Evolutionary conservation across 75 land plant species (phyloP).

Genomic region (Chamaecyparis obtusa): DNA sequence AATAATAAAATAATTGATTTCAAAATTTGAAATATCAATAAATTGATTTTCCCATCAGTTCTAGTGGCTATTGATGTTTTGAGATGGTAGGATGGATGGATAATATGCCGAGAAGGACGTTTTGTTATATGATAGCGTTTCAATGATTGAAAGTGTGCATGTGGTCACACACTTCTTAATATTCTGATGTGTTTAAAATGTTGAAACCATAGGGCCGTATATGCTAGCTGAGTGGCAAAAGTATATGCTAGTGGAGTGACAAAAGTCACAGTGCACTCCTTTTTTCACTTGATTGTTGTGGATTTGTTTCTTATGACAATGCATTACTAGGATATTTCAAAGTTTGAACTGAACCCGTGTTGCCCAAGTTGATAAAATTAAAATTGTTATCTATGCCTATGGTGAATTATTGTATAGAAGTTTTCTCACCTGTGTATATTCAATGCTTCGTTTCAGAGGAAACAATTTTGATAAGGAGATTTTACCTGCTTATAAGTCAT

Average conservation of each 20-base stretch:
- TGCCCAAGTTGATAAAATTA: background rate
- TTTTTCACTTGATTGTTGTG: background rate
- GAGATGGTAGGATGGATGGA: background rate
- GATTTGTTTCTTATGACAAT: background rate
- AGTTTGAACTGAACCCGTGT: background rate
- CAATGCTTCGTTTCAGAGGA: background rate
- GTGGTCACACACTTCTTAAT: background rate
- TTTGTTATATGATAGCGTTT: background rate
- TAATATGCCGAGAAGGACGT: background rate
- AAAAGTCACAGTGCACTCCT: background rate
- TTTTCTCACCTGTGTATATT: background rate
- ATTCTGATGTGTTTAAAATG: background rate
- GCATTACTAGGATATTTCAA: background rate
- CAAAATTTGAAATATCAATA: background rate
- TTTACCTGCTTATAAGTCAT: background rate
- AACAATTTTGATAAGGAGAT: background rate
- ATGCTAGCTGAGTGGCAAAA: background rate
- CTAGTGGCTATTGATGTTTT: background rate
- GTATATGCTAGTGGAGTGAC: no score
- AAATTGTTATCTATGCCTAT: background rate
- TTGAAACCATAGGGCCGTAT: background rate
- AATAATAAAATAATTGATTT: background rate
- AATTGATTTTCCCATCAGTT: background rate
- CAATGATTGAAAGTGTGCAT: background rate
- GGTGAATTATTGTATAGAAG: background rate